Base-by-base conservation (phyloP, 2,329 filamentous ascomycete species). In the Penicillium palitans region DNA sequence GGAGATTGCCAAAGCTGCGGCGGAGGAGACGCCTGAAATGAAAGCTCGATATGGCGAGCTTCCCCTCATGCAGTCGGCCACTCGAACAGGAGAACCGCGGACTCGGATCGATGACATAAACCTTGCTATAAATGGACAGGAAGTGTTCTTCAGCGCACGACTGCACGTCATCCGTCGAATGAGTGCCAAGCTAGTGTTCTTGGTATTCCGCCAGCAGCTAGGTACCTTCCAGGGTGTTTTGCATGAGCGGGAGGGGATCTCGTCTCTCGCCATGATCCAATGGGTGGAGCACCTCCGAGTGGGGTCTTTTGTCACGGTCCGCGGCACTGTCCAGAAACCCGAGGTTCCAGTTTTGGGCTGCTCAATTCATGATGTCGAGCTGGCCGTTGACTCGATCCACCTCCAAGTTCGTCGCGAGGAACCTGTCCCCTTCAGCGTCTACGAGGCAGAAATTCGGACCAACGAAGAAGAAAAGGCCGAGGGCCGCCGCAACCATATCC, bases 161-260 rank as follows among this genome's bases (percentile, higher is more conserved):
- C 80, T 95, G 21, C 89, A 93, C 73, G 90, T 92, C 57, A 82
- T 95, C 58, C 87, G 93, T 47, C 88, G 89, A 66, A 84, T 96
- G 78, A 93, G 91, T 71, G 84, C 90, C 66, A 88, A 90, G 65
- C 81, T 96, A 35, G 90, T 91, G 68, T 96, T 96, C 74, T 79
- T 96, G 44, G 84, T 96, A 58, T 89, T 96, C 70, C 88, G 93
- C 55, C 91, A 96, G 76, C 89, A 93, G 76, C 87, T 90, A 13
- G 82, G 84, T 64, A 95, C 91, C 25, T 85, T 96, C 52, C 93
- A 97, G 74, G 92, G 91, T 61, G 90, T 96, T 3, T 79, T 97
- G 41, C 80, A 85, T 24, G 78, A 81, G 60, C 79, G 83, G 64
- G 79, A 86, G 63, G 84, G 85, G 7, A 79, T 80, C 48, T 82